A percentile compares a stretch with the other conserved stretches of the same genome.
Evolutionary conservation across 2,329 filamentous ascomycete species (phyloP).

Genomic region (Colletotrichum filicis): DNA sequence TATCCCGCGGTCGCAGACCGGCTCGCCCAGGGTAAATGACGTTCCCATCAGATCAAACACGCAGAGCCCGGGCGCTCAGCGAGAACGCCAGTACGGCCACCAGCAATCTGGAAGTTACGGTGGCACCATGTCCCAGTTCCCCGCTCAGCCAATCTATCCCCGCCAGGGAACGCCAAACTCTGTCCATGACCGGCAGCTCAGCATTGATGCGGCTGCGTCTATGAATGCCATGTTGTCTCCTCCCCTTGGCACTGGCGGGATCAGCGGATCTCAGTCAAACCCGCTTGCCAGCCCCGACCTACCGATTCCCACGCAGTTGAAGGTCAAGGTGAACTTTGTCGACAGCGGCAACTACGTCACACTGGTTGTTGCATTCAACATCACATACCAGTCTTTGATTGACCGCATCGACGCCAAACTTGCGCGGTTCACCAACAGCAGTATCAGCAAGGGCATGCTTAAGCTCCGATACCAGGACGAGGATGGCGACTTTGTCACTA

Average conservation of each 20-base stretch:
- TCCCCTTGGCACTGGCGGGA: slow-evolving; percentile 50
- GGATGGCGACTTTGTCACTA: slow-evolving; percentile 92
- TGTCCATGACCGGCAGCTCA: slow-evolving; percentile 48
- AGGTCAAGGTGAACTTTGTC: slow-evolving; percentile 89
- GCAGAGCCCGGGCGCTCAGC: slow-evolving; percentile 76
- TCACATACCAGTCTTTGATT: slow-evolving; percentile 91
- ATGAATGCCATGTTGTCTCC: slow-evolving; percentile 55
- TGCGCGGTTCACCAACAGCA: slow-evolving; percentile 84
- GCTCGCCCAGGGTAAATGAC: slow-evolving; percentile 77
- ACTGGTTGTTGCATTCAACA: slow-evolving; percentile 95
- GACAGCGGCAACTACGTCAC: slow-evolving; percentile 89
- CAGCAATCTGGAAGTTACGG: slow-evolving; percentile 60
- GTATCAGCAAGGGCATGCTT: slow-evolving; percentile 83
- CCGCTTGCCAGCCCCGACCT: slow-evolving; percentile 59
- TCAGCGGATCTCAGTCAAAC: slow-evolving; percentile 40
- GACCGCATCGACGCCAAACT: slow-evolving; percentile 97
- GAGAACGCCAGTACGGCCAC: slow-evolving; percentile 62
- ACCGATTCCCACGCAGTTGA: slow-evolving; percentile 79
- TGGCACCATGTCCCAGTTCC: slow-evolving; percentile 66
- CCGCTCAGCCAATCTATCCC: slow-evolving; percentile 63
- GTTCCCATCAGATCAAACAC: slow-evolving; percentile 76
- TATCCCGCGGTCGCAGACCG: slow-evolving; percentile 83
- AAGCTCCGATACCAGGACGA: slow-evolving; percentile 92
- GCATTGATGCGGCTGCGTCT: slow-evolving; percentile 48
- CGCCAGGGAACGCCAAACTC: slow-evolving; percentile 59